Evolutionary conservation across 2,329 filamentous ascomycete genomes (phyloP).

Genomic region (Thelonectria olida): DNA sequence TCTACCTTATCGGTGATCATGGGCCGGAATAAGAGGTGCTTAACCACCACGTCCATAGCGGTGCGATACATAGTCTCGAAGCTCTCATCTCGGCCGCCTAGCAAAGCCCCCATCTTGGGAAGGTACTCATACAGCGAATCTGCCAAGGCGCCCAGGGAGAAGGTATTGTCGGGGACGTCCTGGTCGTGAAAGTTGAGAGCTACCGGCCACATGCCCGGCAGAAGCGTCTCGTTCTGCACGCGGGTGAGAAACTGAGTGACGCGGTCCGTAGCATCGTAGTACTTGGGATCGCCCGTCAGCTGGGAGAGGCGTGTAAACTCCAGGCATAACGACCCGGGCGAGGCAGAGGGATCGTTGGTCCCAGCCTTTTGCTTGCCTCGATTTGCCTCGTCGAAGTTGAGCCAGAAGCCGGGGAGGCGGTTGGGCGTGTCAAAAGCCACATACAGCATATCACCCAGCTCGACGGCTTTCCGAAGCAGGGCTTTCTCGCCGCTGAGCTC

Average conservation of each 20-base stretch:
- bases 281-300: conserved; percentile 75
- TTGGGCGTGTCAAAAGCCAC: conserved; percentile 64
- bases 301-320: conserved; percentile 81
- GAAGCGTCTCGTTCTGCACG: conserved; percentile 72
- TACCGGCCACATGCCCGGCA: conserved; percentile 82
- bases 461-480: conserved; percentile 58
- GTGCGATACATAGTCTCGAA: conserved; percentile 74
- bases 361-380: conserved; percentile 58
- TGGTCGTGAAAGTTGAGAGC: conserved; percentile 68
- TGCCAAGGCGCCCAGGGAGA: conserved; percentile 62
- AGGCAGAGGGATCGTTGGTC: conserved; percentile 57
- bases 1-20: conserved; percentile 69
- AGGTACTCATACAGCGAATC: conserved; percentile 71
- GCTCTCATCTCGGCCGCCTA: conserved; percentile 68
- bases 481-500: conserved; percentile 57
- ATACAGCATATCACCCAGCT: conserved; percentile 65
- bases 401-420: conserved; percentile 57
- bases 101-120: conserved; percentile 70
- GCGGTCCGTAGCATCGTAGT: conserved; percentile 79
- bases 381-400: conserved; percentile 54
- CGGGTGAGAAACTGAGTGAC: conserved; percentile 76
- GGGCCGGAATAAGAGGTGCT: conserved; percentile 75
- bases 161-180: conserved; percentile 55
- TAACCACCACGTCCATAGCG: conserved; percentile 68
- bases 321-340: conserved; percentile 71